Conservation (phyloP, 2,329 filamentous ascomycete genomes). For the Colletotrichum melonis region DNA sequence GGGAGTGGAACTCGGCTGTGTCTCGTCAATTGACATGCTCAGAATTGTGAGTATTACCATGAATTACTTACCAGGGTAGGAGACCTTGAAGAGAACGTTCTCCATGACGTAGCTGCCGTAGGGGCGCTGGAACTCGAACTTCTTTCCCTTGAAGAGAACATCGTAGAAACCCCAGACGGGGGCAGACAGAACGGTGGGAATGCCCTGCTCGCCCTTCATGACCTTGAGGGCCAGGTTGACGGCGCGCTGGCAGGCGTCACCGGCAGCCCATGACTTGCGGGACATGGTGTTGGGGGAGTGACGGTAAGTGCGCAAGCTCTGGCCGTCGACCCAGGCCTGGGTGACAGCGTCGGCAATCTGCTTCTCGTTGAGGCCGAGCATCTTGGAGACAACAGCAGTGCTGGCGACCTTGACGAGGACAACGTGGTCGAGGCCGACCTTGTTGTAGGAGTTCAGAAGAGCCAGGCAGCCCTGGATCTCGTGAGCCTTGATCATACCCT, state of each 20-base stretch:
- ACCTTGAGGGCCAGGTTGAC: conserved; percentile 94
- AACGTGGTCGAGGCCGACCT: conserved; percentile 97
- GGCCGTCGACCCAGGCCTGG: conserved; percentile 97
- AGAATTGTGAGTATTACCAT: background rate
- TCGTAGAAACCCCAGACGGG: conserved; percentile 99
- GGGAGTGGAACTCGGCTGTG: conserved; percentile 94
- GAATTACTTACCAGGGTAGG: conserved; percentile 81
- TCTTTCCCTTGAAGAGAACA: conserved; percentile 94
- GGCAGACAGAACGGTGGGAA: conserved; percentile 92
- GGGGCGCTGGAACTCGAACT: conserved; percentile 94
- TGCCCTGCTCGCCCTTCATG: conserved; percentile 87
- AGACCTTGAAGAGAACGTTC: conserved; percentile 99
- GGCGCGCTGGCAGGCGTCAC: conserved; percentile 95
- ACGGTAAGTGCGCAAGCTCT: conserved; percentile 95
- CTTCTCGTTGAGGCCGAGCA: conserved; percentile 88
- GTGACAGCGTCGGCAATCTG: conserved; percentile 96
- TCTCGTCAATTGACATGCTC: background rate
- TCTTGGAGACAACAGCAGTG: conserved; percentile 92
- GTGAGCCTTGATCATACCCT: conserved; percentile 99
- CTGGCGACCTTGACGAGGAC: conserved; percentile 98
- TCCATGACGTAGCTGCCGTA: conserved; percentile 99
- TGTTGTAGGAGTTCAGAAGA: conserved; percentile 98
- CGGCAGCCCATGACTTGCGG: conserved; percentile 98
- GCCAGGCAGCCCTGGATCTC: conserved; percentile 98
- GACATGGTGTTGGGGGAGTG: conserved; percentile 99